Evolutionary conservation across 208 protist genomes (phyloP).

Genomic region (Crithidia bombi): DNA sequence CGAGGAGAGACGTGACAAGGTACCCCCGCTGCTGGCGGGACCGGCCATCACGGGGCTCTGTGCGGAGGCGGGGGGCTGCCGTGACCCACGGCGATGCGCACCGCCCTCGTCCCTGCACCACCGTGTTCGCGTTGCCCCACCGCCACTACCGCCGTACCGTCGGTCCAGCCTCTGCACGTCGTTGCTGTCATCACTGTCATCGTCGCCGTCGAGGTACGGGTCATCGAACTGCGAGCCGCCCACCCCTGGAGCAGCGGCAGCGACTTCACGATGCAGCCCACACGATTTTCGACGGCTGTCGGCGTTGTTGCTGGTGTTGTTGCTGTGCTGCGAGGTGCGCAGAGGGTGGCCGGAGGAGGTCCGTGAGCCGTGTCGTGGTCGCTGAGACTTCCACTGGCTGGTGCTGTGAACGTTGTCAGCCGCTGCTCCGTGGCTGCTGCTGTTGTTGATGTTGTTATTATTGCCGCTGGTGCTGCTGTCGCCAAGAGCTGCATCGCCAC

Average conservation of each 20-base stretch:
- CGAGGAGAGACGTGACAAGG: neutral
- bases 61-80: neutral
- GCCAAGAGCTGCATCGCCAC: neutral
- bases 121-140: neutral
- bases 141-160: neutral
- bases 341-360: conserved; percentile 3
- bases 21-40: neutral
- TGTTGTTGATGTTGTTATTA: neutral
- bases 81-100: neutral
- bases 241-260: neutral
- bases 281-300: neutral
- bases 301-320: neutral
- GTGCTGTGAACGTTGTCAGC: conserved; percentile 21
- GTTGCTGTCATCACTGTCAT: conserved; percentile 9
- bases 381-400: conserved; percentile 24
- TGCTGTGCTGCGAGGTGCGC: neutral
- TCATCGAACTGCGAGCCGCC: conserved; percentile 1
- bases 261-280: neutral
- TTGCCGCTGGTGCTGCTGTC: neutral
- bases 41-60: conserved; percentile 8
- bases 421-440: conserved; percentile 13
- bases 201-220: conserved; percentile 4
- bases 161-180: conserved; percentile 13
- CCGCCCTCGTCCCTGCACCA: conserved; percentile 8
- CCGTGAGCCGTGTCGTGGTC: conserved; percentile 7